Evolutionary conservation across 805 yeast species (phyloP).

Genomic region (Kazachstania viticola): DNA sequence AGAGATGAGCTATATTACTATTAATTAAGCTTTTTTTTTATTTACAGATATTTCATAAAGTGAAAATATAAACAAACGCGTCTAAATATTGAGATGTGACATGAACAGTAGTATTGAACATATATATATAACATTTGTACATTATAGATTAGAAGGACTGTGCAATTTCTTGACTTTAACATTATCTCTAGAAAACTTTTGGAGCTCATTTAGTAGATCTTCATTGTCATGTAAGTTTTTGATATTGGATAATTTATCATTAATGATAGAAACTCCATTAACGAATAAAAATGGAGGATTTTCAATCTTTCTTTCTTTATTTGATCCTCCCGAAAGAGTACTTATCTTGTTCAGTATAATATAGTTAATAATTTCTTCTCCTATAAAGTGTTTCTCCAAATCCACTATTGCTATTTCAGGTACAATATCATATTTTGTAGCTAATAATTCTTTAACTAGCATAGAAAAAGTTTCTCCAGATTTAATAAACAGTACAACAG

Average conservation of each 20-base stretch:
- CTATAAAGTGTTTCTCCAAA: constrained; percentile 63
- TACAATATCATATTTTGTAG: constrained; percentile 48
- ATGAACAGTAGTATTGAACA: no score
- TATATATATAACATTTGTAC: no score
- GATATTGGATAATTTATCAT: constrained; percentile 9
- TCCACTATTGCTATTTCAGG: constrained; percentile 69
- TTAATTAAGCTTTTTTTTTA: no score
- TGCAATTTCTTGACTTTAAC: constrained; percentile 10
- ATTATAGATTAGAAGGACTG: constrained; percentile 17
- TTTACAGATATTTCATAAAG: no score
- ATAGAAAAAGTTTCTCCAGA: constrained; percentile 57
- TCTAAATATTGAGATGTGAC: neutral
- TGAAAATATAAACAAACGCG: neutral
- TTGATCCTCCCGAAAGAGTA: neutral
- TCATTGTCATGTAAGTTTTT: constrained; percentile 7
- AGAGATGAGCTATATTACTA: no score
- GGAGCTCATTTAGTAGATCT: constrained; percentile 8
- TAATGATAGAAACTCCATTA: constrained; percentile 16
- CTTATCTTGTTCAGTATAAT: constrained; percentile 21
- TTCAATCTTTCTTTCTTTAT: neutral
- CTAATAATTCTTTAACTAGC: constrained; percentile 49
- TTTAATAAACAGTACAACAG: constrained; percentile 43
- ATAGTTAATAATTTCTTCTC: constrained; percentile 57
- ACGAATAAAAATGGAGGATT: constrained; percentile 15
- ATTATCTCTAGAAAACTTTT: constrained; percentile 8